phyloP scores from a whole-genome alignment of 176 grass and related monocot genomes.

The Dactylis glomerata region DNA sequence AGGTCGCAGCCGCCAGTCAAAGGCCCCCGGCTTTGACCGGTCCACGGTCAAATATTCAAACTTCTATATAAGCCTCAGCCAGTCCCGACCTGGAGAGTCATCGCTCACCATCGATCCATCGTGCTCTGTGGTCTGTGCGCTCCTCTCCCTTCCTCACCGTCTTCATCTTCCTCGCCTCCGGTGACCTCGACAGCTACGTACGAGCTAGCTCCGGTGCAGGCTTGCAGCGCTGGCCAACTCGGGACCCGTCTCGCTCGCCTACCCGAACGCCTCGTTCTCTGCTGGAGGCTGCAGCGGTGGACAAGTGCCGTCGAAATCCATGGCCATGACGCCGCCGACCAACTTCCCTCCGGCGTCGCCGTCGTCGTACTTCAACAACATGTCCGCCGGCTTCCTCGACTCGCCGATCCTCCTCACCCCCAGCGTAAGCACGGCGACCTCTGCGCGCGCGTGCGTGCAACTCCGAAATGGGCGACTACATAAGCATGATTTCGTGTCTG shows the following conservation, averaged over 20 bases:
- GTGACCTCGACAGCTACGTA: background rate
- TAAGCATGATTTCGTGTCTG: background rate
- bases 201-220: slow-evolving; percentile 34
- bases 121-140: background rate
- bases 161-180: background rate
- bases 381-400: slow-evolving; percentile 51
- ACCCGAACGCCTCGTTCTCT: slow-evolving; percentile 38
- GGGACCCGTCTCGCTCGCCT: slow-evolving; percentile 39
- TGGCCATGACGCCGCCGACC: slow-evolving; percentile 53
- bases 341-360: slow-evolving; percentile 51
- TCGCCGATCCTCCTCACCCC: slow-evolving; percentile 71
- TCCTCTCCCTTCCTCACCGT: background rate
- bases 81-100: slow-evolving; percentile 14
- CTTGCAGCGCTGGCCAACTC: slow-evolving; percentile 24
- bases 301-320: slow-evolving; percentile 29
- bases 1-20: slow-evolving; percentile 52
- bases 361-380: slow-evolving; percentile 53
- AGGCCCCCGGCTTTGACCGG: slow-evolving; percentile 46
- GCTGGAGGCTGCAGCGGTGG: background rate
- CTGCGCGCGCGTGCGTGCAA: background rate
- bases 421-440: slow-evolving; percentile 47
- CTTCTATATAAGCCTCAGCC: slow-evolving; percentile 42
- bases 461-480: background rate
- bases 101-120: background rate
- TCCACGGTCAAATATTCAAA: slow-evolving; percentile 72